phyloP scores from a whole-genome alignment of 306 rosid species.

The Pterocarpus santalinus region DNA sequence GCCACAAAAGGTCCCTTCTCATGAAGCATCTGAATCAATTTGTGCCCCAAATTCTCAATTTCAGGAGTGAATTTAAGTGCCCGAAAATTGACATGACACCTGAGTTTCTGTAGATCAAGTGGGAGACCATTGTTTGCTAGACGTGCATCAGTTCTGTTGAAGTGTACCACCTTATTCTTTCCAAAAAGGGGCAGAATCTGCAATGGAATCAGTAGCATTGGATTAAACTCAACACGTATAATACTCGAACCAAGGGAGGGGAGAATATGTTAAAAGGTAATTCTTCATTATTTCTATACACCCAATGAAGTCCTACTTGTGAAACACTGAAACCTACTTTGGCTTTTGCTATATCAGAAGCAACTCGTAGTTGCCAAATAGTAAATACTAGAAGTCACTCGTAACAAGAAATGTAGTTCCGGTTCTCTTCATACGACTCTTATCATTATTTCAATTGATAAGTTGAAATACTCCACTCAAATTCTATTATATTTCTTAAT shows the following conservation, averaged over 20 bases:
- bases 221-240: constrained; percentile 39
- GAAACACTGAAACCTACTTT: constrained; percentile 8
- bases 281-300: background rate
- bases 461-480: no score
- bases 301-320: constrained; percentile 6
- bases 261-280: background rate
- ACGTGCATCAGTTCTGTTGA: constrained; percentile 95
- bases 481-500: background rate
- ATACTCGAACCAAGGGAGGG: constrained; percentile 7
- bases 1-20: constrained; percentile 89
- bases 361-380: background rate
- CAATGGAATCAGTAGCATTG: constrained; percentile 48
- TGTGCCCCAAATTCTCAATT: constrained; percentile 88
- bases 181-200: constrained; percentile 90
- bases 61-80: constrained; percentile 90
- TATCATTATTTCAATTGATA: no score
- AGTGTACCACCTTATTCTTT: constrained; percentile 84
- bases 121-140: constrained; percentile 88
- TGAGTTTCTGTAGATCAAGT: constrained; percentile 78
- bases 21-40: constrained; percentile 71
- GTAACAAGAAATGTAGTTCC: no score
- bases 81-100: constrained; percentile 93
- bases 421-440: no score
- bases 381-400: constrained; percentile 14
- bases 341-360: constrained; percentile 16